Percentiles rank a stretch among this genome's conserved stretches.
Evolutionary conservation across 108 stramenopile species (phyloP).

Genomic region (Skeletonema menzelii): DNA sequence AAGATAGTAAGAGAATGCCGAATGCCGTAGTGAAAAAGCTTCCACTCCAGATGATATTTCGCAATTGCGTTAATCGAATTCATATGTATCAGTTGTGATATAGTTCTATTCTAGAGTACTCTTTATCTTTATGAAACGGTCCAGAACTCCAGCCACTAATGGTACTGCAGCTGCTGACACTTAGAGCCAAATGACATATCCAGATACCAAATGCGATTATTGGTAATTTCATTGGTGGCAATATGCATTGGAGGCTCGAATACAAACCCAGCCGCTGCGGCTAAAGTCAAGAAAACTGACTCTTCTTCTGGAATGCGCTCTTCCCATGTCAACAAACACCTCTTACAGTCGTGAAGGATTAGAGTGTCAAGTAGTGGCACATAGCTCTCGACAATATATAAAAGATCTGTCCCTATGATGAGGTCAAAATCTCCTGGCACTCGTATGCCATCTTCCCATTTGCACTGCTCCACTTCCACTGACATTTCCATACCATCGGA

Average conservation of each 20-base stretch:
- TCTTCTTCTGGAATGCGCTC: not conserved
- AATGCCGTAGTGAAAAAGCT: too few species aligned
- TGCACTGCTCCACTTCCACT: not conserved
- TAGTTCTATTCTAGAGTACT: too few species aligned
- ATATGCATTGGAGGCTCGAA: not conserved
- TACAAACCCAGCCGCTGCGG: not conserved
- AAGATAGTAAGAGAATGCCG: too few species aligned
- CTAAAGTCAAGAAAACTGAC: not conserved
- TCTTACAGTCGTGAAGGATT: not conserved
- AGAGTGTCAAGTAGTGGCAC: not conserved
- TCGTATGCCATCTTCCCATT: not conserved
- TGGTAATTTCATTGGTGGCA: not conserved
- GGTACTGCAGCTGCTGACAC: too few species aligned
- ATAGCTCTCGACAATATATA: not conserved
- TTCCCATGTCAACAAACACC: not conserved
- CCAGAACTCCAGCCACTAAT: too few species aligned
- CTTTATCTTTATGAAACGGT: too few species aligned
- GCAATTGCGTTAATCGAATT: too few species aligned
- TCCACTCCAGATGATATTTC: too few species aligned
- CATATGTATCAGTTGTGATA: too few species aligned
- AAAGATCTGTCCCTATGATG: not conserved
- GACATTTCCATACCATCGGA: not conserved
- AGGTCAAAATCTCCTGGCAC: not conserved
- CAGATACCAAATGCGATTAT: not conserved
- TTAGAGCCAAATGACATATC: not conserved